Percentiles rank a stretch among this genome's conserved stretches.
These are phyloP conservation scores for Acmispon strigosus DNA, from an alignment of 306 rosid genomes.

Conservation along the genomic window DNA sequence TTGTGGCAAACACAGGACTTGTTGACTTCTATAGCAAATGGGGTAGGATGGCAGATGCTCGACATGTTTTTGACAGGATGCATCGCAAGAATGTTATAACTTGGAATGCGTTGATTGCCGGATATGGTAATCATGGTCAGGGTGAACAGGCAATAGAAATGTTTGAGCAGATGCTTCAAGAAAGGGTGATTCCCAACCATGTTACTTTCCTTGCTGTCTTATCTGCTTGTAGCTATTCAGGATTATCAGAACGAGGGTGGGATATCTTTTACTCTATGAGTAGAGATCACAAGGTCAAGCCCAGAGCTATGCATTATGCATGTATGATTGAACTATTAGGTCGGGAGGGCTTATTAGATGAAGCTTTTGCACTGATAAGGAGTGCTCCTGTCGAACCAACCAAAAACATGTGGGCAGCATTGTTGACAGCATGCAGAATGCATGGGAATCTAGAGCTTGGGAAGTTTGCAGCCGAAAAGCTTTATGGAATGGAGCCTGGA, in stretches of 20 bases:
- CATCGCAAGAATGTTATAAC: conserved; percentile 58
- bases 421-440: conserved; percentile 81
- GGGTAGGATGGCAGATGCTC: conserved; percentile 85
- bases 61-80: conserved; percentile 67
- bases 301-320: conserved; percentile 95
- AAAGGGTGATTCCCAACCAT: conserved; percentile 65
- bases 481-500: conserved; percentile 75
- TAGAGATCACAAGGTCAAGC: conserved; percentile 60
- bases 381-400: conserved; percentile 69
- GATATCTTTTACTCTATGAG: conserved; percentile 66
- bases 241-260: conserved; percentile 72
- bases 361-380: conserved; percentile 58
- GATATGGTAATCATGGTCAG: conserved; percentile 77
- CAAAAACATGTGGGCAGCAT: conserved; percentile 84
- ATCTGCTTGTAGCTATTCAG: conserved; percentile 82
- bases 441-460: conserved; percentile 71
- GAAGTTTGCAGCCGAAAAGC: conserved; percentile 65
- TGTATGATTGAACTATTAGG: conserved; percentile 90
- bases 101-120: conserved; percentile 88
- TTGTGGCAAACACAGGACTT: conserved; percentile 73
- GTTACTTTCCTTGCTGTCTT: conserved; percentile 79
- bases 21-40: conserved; percentile 92
- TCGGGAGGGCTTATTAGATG: conserved; percentile 64
- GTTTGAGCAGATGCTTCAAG: conserved; percentile 72
- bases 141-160: conserved; percentile 67